Conservation (phyloP, 2,329 filamentous ascomycete genomes). For the Cercospora janseana region DNA sequence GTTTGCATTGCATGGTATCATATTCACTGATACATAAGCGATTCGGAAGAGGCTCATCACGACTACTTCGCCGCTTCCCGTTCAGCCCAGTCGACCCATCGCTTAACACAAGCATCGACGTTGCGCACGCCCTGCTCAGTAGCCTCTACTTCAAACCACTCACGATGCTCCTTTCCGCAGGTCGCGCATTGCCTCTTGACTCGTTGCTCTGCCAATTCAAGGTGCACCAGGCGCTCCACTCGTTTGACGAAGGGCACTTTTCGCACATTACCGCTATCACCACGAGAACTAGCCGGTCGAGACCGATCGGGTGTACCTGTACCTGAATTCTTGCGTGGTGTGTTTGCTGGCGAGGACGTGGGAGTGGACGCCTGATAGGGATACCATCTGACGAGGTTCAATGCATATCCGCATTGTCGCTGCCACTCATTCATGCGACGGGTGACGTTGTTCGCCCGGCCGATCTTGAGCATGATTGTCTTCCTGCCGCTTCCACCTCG, state of each 20-base stretch:
- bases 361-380: constrained; percentile 61
- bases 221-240: constrained; percentile 84
- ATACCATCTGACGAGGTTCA: constrained; percentile 88
- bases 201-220: constrained; percentile 68
- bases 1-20: neutral
- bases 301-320: constrained; percentile 34
- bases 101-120: constrained; percentile 70
- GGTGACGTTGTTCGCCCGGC: constrained; percentile 76
- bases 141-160: constrained; percentile 92
- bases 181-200: constrained; percentile 66
- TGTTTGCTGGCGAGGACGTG: constrained; percentile 26
- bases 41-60: no score
- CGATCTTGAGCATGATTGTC: constrained; percentile 67
- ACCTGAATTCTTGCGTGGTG: constrained; percentile 7
- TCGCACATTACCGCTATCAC: constrained; percentile 42
- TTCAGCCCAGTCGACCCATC: constrained; percentile 78
- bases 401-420: constrained; percentile 83
- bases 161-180: constrained; percentile 81
- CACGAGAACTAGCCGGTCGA: constrained; percentile 21
- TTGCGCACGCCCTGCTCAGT: constrained; percentile 65
- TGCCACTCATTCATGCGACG: constrained; percentile 90
- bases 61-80: constrained; percentile 12
- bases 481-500: constrained; percentile 40
- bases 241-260: constrained; percentile 84
- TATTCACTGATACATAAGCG: neutral